Conservation (phyloP, 1,284 basidiomycete genomes). For the Sporisorium sorghi region DNA sequence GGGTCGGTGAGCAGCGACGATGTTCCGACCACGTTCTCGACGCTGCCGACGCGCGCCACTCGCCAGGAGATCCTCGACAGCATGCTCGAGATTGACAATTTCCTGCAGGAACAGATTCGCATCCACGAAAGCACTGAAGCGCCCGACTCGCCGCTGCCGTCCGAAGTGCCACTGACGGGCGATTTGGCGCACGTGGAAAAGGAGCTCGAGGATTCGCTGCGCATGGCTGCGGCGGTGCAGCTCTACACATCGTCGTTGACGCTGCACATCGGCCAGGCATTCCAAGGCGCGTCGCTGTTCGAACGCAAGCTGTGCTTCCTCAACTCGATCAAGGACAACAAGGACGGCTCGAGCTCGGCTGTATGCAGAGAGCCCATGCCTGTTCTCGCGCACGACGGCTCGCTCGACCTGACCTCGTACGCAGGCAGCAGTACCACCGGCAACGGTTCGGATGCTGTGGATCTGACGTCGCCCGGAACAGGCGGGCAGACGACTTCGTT, state of each 20-base stretch:
- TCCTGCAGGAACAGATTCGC: conserved; percentile 61
- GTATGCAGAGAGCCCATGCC: conserved; percentile 61
- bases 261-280: conserved; percentile 63
- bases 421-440: conserved; percentile 14
- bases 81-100: conserved; percentile 60
- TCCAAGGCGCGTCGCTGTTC: conserved; percentile 63
- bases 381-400: conserved; percentile 28
- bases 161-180: conserved; percentile 37
- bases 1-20: conserved; percentile 41
- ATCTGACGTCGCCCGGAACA: conserved; percentile 19
- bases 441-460: neutral
- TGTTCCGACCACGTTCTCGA: conserved; percentile 39
- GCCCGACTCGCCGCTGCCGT: conserved; percentile 34
- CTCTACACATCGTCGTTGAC: conserved; percentile 63
- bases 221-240: conserved; percentile 58
- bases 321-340: conserved; percentile 59
- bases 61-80: conserved; percentile 58
- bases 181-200: conserved; percentile 48
- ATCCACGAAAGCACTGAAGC: conserved; percentile 34
- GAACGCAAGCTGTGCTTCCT: conserved; percentile 66
- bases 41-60: conserved; percentile 46
- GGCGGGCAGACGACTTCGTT: conserved; percentile 12
- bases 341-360: conserved; percentile 28
- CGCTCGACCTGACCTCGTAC: conserved; percentile 21
- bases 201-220: conserved; percentile 57